A percentile compares a stretch with the other conserved stretches of the same genome.
phyloP scores from a whole-genome alignment of 495 filamentous ascomycete genomes.

The Podospora fimiseda region DNA sequence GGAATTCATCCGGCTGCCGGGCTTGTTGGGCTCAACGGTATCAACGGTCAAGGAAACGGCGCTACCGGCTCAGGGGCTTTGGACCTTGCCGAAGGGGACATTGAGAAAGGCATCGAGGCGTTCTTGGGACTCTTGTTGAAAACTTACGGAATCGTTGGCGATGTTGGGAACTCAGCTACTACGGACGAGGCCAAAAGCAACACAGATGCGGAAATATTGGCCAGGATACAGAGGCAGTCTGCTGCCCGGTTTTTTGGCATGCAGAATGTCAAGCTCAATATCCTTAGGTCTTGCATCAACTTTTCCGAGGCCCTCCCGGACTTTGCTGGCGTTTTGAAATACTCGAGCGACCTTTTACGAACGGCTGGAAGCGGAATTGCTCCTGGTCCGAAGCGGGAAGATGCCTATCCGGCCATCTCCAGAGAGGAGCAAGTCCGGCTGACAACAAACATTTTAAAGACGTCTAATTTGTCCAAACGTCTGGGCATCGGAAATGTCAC shows the following conservation, averaged over 20 bases:
- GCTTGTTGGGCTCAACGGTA: slow-evolving; percentile 54
- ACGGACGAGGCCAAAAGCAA: slow-evolving; percentile 21
- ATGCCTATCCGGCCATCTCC: slow-evolving; percentile 57
- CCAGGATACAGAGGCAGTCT: slow-evolving; percentile 47
- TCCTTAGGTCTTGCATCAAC: slow-evolving; percentile 77
- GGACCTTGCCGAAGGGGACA: slow-evolving; percentile 67
- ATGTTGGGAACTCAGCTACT: slow-evolving; percentile 16
- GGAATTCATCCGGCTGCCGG: slow-evolving; percentile 92
- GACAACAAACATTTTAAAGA: slow-evolving; percentile 75
- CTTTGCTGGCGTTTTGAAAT: slow-evolving; percentile 78
- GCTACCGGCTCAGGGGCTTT: slow-evolving; percentile 46
- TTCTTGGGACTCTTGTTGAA: slow-evolving; percentile 44
- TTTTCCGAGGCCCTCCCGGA: slow-evolving; percentile 91
- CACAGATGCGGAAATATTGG: slow-evolving; percentile 44
- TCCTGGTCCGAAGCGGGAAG: slow-evolving; percentile 53
- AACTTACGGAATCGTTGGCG: slow-evolving; percentile 44
- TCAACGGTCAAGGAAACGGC: slow-evolving; percentile 39
- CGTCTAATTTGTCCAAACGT: slow-evolving; percentile 64
- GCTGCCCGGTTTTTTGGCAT: slow-evolving; percentile 56
- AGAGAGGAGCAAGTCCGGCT: slow-evolving; percentile 81
- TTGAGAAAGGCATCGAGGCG: slow-evolving; percentile 61
- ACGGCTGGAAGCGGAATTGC: slow-evolving; percentile 76
- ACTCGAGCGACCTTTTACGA: slow-evolving; percentile 74
- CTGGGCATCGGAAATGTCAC: slow-evolving; percentile 62
- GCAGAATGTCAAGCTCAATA: slow-evolving; percentile 68